Percentiles rank a stretch among this genome's conserved stretches.
These are phyloP conservation scores for Collybia sordida DNA, from an alignment of 768 basidiomycete species.

Conservation along the genomic window DNA sequence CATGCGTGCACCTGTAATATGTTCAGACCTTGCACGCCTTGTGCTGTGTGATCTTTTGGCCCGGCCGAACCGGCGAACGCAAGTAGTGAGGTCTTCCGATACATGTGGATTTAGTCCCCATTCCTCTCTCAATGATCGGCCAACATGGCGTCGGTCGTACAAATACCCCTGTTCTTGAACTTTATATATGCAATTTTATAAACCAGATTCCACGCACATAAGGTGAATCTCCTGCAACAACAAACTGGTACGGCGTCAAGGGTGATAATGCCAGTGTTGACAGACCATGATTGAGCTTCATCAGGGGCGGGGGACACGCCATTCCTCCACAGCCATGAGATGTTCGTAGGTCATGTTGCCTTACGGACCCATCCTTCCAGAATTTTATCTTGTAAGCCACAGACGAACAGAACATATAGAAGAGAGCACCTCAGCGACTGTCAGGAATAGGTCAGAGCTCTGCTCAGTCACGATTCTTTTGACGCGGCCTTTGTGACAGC, in stretches of 20 bases:
- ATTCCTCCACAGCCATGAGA: conserved; percentile 59
- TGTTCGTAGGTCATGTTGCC: conserved; percentile 82
- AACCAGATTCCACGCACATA: conserved; percentile 49
- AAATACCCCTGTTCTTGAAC: conserved; percentile 63
- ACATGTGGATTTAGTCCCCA: conserved; percentile 61
- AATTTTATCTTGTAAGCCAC: neutral
- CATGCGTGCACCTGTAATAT: conserved; percentile 78
- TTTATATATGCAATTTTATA: neutral
- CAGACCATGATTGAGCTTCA: conserved; percentile 62
- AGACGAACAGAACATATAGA: conserved; percentile 1
- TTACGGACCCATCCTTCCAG: conserved; percentile 76
- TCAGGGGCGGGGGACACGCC: conserved; percentile 70
- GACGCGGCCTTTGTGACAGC: conserved; percentile 71
- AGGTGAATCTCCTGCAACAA: conserved; percentile 80
- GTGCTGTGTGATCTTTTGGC: conserved; percentile 18
- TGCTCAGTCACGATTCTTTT: conserved; percentile 82
- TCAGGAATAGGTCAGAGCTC: conserved; percentile 72
- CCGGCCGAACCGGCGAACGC: conserved; percentile 79
- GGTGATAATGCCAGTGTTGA: conserved; percentile 76
- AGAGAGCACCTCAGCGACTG: conserved; percentile 69
- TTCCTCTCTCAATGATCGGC: conserved; percentile 58
- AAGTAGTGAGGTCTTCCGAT: conserved; percentile 59
- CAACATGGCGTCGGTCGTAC: conserved; percentile 77
- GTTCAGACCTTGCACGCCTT: conserved; percentile 43
- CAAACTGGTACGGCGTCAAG: conserved; percentile 79